Percentiles rank a stretch among this genome's conserved stretches.
Conservation (phyloP, 2,329 filamentous ascomycete species). For the Phialophora macrospora region DNA sequence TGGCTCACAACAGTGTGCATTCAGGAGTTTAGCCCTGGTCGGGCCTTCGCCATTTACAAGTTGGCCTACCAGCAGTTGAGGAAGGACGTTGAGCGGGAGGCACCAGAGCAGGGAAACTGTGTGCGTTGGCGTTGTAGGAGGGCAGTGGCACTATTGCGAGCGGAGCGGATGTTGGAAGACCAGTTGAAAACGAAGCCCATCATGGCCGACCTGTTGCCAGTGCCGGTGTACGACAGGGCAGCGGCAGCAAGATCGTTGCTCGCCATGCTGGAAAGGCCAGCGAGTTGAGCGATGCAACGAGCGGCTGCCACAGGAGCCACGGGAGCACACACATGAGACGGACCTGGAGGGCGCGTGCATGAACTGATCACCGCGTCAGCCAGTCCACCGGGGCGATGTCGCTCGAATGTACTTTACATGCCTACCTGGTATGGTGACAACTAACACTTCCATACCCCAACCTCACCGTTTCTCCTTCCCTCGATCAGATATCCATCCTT, state of each 20-base stretch:
- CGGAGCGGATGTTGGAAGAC: background rate
- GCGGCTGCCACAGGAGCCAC: background rate
- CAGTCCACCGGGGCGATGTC: background rate
- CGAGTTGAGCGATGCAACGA: background rate
- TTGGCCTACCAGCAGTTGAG: background rate
- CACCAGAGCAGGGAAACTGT: background rate
- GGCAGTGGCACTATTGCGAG: constrained; percentile 4
- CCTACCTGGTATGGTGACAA: background rate
- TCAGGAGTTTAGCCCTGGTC: background rate
- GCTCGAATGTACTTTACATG: background rate
- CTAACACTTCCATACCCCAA: constrained; percentile 87
- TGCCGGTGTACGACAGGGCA: background rate
- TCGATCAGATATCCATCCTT: constrained; percentile 94
- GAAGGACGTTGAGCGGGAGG: background rate
- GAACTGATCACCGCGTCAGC: constrained; percentile 2
- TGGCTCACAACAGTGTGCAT: background rate
- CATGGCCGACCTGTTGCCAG: background rate
- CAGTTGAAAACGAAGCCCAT: constrained; percentile 12
- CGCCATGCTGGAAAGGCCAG: background rate
- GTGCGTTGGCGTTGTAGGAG: background rate
- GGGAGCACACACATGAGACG: background rate
- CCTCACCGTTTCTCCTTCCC: constrained; percentile 81
- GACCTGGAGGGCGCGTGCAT: background rate
- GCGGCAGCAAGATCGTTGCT: background rate
- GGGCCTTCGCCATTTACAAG: background rate